A percentile compares a stretch with the other conserved stretches of the same genome.
Conservation (phyloP, 73 alveolate species). For the Paraurostyla sp. region DNA sequence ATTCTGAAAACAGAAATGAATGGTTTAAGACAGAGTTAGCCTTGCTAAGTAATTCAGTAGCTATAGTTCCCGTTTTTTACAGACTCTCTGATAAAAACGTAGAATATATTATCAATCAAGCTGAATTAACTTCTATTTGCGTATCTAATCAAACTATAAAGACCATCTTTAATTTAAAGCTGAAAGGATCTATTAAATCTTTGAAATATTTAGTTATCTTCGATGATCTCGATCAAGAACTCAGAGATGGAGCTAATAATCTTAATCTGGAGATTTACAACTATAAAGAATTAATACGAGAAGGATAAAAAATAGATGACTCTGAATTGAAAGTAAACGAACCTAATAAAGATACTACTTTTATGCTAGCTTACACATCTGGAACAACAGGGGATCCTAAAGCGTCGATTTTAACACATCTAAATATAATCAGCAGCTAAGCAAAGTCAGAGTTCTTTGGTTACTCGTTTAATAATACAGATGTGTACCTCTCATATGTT, state of each 20-base stretch:
- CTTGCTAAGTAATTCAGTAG: constrained; percentile 37
- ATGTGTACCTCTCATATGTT: constrained; percentile 35
- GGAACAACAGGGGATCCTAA: constrained; percentile 61
- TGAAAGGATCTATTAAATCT: constrained; percentile 65
- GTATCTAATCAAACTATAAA: constrained; percentile 25
- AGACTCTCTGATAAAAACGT: constrained; percentile 76
- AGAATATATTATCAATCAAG: constrained; percentile 71
- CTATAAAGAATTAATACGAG: background rate
- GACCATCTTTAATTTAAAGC: constrained; percentile 74
- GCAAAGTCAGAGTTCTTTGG: background rate
- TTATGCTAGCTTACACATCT: constrained; percentile 1
- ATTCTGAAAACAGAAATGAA: constrained; percentile 84
- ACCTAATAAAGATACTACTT: constrained; percentile 4
- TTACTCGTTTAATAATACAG: background rate
- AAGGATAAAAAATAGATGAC: background rate
- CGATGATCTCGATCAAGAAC: constrained; percentile 64
- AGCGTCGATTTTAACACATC: background rate
- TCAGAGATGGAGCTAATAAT: constrained; percentile 63
- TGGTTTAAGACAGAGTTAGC: constrained; percentile 89
- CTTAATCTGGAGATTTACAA: background rate
- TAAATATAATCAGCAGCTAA: background rate
- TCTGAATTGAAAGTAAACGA: background rate
- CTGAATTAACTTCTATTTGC: constrained; percentile 76
- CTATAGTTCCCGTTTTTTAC: constrained; percentile 80
- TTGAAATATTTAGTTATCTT: constrained; percentile 66